phyloP scores from a whole-genome alignment of 768 basidiomycete genomes.

The Glaciozyma martinii region DNA sequence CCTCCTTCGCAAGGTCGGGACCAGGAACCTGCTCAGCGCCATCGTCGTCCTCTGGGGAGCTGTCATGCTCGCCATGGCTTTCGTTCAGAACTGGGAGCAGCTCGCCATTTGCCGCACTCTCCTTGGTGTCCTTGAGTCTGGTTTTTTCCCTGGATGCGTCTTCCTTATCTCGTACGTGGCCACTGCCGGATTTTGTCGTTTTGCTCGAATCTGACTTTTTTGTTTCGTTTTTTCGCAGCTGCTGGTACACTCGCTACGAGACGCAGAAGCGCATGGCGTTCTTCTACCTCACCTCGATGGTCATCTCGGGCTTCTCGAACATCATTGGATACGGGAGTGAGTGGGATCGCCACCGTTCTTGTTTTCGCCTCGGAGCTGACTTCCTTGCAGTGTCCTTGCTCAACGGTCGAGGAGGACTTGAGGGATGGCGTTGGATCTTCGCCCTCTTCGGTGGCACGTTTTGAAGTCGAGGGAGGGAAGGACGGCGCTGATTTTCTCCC shows the following conservation, averaged over 20 bases:
- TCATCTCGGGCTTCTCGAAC: slow-evolving; percentile 37
- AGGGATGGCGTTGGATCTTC: slow-evolving; percentile 35
- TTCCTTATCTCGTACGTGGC: slow-evolving; percentile 25
- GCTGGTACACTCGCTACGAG: slow-evolving; percentile 38
- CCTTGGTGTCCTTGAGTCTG: slow-evolving; percentile 36
- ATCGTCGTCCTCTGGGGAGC: slow-evolving; percentile 32
- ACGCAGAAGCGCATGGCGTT: slow-evolving; percentile 33
- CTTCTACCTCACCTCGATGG: slow-evolving; percentile 37
- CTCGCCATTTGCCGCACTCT: slow-evolving; percentile 35
- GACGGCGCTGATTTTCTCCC: slow-evolving; percentile 9
- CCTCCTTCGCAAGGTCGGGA: slow-evolving; percentile 35
- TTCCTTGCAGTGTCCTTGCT: slow-evolving; percentile 20
- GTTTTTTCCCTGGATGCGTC: slow-evolving; percentile 33
- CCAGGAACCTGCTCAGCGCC: slow-evolving; percentile 16
- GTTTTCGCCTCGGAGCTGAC: too few species aligned
- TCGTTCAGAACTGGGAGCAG: slow-evolving; percentile 36
- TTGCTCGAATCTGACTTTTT: too few species aligned
- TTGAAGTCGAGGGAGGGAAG: slow-evolving; percentile 13
- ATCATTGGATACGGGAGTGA: slow-evolving; percentile 10
- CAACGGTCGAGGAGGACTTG: slow-evolving; percentile 20
- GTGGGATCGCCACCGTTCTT: too few species aligned
- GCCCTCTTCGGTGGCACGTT: too few species aligned
- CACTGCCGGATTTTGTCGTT: too few species aligned
- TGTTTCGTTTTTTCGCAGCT: too few species aligned
- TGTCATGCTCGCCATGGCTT: slow-evolving; percentile 36